Evolutionary conservation across 225 moss, liverwort and hornwort genomes (phyloP).

Genomic region (Straminergon stramineum): DNA sequence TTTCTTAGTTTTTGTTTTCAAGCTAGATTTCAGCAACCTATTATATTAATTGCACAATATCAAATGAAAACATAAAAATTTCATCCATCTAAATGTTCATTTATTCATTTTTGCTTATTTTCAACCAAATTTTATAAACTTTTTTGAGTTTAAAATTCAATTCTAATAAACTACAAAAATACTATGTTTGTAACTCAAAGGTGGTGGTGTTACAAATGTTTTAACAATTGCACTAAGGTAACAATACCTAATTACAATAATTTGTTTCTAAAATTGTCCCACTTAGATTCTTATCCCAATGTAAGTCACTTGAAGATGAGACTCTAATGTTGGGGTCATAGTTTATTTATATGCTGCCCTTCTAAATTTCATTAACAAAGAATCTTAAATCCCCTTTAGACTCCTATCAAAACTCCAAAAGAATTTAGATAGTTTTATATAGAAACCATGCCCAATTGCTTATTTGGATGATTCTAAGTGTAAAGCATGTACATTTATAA

Average conservation of each 20-base stretch:
- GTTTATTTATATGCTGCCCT: neutral
- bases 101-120: neutral
- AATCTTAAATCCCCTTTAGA: neutral
- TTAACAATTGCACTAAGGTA: too few relatives aligned
- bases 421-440: neutral
- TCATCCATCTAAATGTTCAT: accelerated
- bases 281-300: neutral
- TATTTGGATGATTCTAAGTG: neutral
- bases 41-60: neutral
- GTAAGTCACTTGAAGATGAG: neutral
- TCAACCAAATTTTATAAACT: neutral
- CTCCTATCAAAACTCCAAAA: accelerated
- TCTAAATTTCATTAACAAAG: neutral
- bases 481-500: neutral
- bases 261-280: neutral
- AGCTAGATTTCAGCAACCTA: neutral
- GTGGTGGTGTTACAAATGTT: neutral
- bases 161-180: neutral
- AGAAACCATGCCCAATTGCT: neutral
- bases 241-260: neutral
- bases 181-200: neutral
- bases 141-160: neutral
- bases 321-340: accelerated
- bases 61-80: accelerated
- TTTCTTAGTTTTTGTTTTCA: neutral